phyloP scores from a whole-genome alignment of 2,329 filamentous ascomycete genomes.

The Leptosphaerulina australis region DNA sequence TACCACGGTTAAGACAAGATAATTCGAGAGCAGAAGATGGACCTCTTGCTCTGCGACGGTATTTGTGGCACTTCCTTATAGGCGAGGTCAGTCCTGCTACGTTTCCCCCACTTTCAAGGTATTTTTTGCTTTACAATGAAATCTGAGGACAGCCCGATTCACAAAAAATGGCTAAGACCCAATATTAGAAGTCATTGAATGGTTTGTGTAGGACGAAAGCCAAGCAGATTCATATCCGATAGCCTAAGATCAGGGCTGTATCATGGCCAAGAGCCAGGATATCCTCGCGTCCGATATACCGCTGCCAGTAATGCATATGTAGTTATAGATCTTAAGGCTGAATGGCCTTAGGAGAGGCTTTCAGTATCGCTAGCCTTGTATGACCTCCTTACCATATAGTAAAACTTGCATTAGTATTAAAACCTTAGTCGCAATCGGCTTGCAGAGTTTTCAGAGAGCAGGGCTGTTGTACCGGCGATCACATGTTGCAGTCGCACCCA shows the following conservation, averaged over 20 bases:
- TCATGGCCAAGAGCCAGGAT: conserved; percentile 7
- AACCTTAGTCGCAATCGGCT: background rate
- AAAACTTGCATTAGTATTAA: too few relatives aligned
- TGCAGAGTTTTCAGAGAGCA: background rate
- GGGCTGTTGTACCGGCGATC: background rate
- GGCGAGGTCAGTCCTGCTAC: background rate
- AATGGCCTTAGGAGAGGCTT: background rate
- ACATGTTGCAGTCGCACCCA: background rate
- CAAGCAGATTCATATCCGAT: background rate
- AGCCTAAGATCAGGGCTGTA: background rate
- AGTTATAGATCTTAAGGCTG: background rate
- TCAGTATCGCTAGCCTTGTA: background rate
- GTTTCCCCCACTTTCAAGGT: conserved; percentile 2
- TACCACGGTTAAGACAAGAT: too few relatives aligned
- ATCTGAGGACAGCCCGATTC: background rate
- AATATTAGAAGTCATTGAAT: background rate
- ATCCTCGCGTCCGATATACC: background rate
- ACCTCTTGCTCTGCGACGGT: background rate
- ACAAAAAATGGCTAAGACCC: background rate
- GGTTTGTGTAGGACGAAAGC: background rate
- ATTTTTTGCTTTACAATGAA: background rate
- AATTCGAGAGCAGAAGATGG: too few relatives aligned
- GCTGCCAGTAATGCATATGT: background rate
- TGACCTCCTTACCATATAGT: too few relatives aligned
- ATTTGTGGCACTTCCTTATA: background rate